Evolutionary conservation across 257 asterid species (phyloP), one percentile per base, ranked within the genome.

Genomic region (Capsicum chinense): DNA sequence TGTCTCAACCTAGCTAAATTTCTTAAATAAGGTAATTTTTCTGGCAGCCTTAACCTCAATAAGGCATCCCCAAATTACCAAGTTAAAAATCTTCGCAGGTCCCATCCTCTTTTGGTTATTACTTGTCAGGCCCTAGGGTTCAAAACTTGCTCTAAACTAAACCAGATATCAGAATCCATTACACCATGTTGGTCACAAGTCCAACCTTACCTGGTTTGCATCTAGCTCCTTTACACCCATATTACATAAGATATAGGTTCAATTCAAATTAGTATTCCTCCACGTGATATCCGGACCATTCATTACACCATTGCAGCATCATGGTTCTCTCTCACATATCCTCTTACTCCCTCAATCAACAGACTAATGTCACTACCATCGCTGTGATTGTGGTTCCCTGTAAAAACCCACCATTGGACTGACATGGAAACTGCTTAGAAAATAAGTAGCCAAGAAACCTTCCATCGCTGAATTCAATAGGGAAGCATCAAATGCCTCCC

Each of bases 101-200:
- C 17, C 17, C 44, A 33, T 26, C 71, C 44, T 64, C 44, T 26
- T 12, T 63, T 64, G 39, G 44, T 64, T 64, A 64, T 64, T 64
- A 64, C 39, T 71, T 19, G 58, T 44, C 16, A 4, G 54, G 79
- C 79, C 14, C 54, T n/a, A 47, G 58, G 58, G 5, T 71, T 71
- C 79, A 47, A 71, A 71, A 71, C 44, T n/a, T 47, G 79, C 39
- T 71, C 79, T 59, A 59, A 59, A 59, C 66, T 59, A 59, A 47
- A 71, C 79, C 39, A 10, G 58, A 71, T 47, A 71, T 71, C 79
- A 71, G 39, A 71, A 5, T 44, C 79, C 58, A 10, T 71, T 71
- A 17, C 79, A n/a, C 58, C 58, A 71, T 33, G 47, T 71, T 47
- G 58, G 58, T 47, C 79, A 71, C 79, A 71, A 47, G 79, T 12